Base-by-base conservation (phyloP, 495 filamentous ascomycete species). In the Aspergillus avenaceus region DNA sequence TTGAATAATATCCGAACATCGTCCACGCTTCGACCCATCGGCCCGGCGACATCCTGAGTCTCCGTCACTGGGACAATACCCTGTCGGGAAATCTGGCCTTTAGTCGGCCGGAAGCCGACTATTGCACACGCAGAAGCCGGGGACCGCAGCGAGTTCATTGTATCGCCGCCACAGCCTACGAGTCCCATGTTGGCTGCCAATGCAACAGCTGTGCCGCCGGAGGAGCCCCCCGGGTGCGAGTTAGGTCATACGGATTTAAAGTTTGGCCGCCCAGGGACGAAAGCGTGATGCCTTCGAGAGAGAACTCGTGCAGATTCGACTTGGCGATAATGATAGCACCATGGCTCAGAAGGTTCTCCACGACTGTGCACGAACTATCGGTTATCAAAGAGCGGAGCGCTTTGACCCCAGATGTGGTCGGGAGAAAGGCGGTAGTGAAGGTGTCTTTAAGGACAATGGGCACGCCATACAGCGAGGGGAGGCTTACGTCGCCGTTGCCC, bases 311-410 rank as follows among this genome's bases (percentile, higher is more conserved):
- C 11, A 86, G 56, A 60, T 86, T 87, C 0, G 81, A 65, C 52
- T 87, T 87, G 0, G 80, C 84, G 1, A 87, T 62, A 14, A 87
- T 80, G n/a, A 87, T 72, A 0, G 81, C 80, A 0, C 85, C 84
- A 2, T 79, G 81, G 2, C 66, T 53, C 14, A 63, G 71, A 8
- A 87, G 58, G 0, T 26, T 47, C 2, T 44, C 9, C 3, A 84
- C 81, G 0, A 76, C 65, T 0, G 73, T 64, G 2, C 80, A 75
- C 56, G 85, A 77, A 0, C 47, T 53, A 0, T 47, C 44, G 0
- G 80, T 79, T 19, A 51, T 55, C 13, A 77, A 73, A 5, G 64
- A 53, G 19, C 60, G 60, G 3, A 87, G 64, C 45, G 69, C 78
- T 13, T 66, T 45, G 38, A 69, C 74, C 16, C 73, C 79, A 0